Base-by-base conservation (phyloP, 768 basidiomycete genomes). In the Psilocybe subaeruginosa region DNA sequence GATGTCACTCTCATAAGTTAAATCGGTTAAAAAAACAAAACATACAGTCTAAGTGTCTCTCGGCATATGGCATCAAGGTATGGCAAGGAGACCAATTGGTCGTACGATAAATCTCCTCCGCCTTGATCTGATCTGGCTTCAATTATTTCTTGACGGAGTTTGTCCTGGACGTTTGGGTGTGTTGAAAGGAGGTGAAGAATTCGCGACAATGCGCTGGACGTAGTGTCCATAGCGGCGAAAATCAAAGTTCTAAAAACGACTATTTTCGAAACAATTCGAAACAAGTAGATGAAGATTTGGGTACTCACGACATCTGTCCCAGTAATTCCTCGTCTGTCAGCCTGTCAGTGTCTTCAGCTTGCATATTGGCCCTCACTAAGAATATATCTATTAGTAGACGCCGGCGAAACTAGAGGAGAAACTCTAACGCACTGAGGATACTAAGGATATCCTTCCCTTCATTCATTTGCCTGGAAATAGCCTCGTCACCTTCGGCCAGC, bases 391-490 rank as follows among this genome's bases (percentile, higher is more conserved):
- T 30, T 47, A 19, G 7, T 7, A 14, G 7, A 33, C 4, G 19
- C 6, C 27, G 19, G n/a, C 43, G 33, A 7, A 11, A 35, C 7
- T 35, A 1, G 33, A 35, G 11, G 11, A 35, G 11, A 35, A 11
- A 7, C 7, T 2, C 33, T 11, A 16, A 60, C 81, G 33, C 67
- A 83, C 83, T 63, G 9, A 84, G 69, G 19, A 81, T 70, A 60
- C 77, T 84, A 61, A 83, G 74, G 31, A 84, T 74, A 64, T 84
- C 82, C 56, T 79, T 80, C 9, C 79, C 80, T 60, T 71, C 68
- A 14, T 73, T 77, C 41, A 78, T 71, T 55, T 79, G 76, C 7
- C 59, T 65, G 2, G 66, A 60, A 3, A 77, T 60, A 1, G 68
- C 74, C 8, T 75, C 73, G 33, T 79, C 77, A 1, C 76, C 77